phyloP scores from a whole-genome alignment of 768 basidiomycete genomes.

The Boletus bicolor region DNA sequence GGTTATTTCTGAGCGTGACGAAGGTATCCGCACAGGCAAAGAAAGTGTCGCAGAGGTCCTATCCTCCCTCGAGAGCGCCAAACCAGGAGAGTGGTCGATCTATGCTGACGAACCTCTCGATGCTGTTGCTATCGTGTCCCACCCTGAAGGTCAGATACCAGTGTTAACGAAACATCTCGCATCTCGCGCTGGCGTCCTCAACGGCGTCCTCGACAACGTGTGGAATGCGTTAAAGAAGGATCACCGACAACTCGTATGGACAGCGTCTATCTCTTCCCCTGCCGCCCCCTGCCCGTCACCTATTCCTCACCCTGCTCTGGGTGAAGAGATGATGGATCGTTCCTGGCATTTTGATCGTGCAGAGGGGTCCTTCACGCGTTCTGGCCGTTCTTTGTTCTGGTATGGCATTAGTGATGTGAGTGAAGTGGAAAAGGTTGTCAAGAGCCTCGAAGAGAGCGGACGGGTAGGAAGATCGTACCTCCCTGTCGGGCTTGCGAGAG shows the following conservation, averaged over 20 bases:
- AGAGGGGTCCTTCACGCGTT: slow-evolving; percentile 94
- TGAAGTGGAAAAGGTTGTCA: slow-evolving; percentile 87
- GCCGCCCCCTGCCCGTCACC: slow-evolving; percentile 5
- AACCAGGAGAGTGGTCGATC: slow-evolving; percentile 83
- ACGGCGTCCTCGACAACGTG: slow-evolving; percentile 95
- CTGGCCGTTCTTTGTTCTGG: slow-evolving; percentile 95
- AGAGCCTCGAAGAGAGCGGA: slow-evolving; percentile 68
- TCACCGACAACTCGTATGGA: slow-evolving; percentile 94
- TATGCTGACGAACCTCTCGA: slow-evolving; percentile 99
- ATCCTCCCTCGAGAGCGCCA: slow-evolving; percentile 52
- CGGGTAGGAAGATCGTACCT: slow-evolving; percentile 88
- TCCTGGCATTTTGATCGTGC: slow-evolving; percentile 99
- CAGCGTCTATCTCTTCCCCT: slow-evolving; percentile 59
- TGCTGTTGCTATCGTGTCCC: slow-evolving; percentile 89
- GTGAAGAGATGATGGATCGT: slow-evolving; percentile 83
- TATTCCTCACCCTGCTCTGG: slow-evolving; percentile 30
- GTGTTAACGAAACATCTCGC: slow-evolving; percentile 92
- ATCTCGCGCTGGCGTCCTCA: slow-evolving; percentile 84
- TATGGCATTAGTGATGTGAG: slow-evolving; percentile 89
- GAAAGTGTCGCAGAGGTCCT: slow-evolving; percentile 88
- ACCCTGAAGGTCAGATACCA: slow-evolving; percentile 83
- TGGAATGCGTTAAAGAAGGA: slow-evolving; percentile 97
- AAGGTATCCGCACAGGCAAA: slow-evolving; percentile 79
- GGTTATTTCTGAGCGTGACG: slow-evolving; percentile 93
- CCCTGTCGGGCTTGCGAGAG: slow-evolving; percentile 40